Evolutionary conservation across 257 asterid genomes (phyloP), one percentile per base, ranked within the genome.

Genomic region (Anisodus tanguticus): DNA sequence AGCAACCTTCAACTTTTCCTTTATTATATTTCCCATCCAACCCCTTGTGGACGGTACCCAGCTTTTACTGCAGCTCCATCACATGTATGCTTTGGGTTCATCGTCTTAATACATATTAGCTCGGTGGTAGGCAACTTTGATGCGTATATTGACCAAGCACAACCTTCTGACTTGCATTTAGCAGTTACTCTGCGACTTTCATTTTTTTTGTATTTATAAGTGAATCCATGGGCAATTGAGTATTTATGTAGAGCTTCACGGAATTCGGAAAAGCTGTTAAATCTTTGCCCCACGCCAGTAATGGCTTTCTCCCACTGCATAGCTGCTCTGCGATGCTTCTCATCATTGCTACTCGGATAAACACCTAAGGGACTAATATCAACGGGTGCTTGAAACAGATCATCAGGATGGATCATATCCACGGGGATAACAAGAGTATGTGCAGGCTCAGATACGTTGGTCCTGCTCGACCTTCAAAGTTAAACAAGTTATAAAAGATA

Each of bases 211-310:
- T 94, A 97, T 84, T 92, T 94, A 93, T 97, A 97, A 84, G 94
- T 87, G 89, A 97, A 97, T 31, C 99, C 99, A 83, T 93, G 98
- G 82, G 99, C 98, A 85, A 97, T 95, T n/a, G 99, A 97, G 90
- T 92, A 97, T 62, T 97, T 97, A 84, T 95, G 99, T 83, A 97
- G 90, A 87, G 99, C 97, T 83, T 97, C 99, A n/a, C 98, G 98
- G 76, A 97, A 97, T 85, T 97, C 99, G 0, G 98, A 92, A 85
- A 94, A 97, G 74, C 98, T 93, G 87, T 91, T 93, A 87, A 97
- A 97, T 85, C 98, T 91, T 88, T 97, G 99, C 91, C 94, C 98
- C 81, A 97, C 98, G n/a, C 99, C 99, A n/a, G 99, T 97, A 81
- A 97, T 97, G 83, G 90, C 90, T 84, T 95, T 92, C 91, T 93